Evolutionary conservation across 805 yeast genomes (phyloP).

Genomic region (Hanseniaspora nectarophila): DNA sequence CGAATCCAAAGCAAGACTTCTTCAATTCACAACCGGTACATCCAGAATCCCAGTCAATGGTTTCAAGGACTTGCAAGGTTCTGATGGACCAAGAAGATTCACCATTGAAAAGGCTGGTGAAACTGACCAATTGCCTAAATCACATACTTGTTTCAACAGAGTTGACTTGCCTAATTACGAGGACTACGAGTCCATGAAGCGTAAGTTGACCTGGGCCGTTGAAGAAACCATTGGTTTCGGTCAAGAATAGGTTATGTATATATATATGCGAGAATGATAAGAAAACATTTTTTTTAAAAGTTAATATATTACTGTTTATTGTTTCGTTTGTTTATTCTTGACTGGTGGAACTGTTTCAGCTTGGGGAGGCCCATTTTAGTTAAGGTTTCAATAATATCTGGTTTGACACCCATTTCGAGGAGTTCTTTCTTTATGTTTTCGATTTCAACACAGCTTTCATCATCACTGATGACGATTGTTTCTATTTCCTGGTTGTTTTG

Average conservation of each 20-base stretch:
- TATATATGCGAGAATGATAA: background rate
- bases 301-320: background rate
- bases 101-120: slow-evolving; percentile 98
- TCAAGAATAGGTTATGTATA: slow-evolving; percentile 51
- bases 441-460: slow-evolving; percentile 15
- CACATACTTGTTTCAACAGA: slow-evolving; percentile 97
- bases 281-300: background rate
- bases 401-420: background rate
- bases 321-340: background rate
- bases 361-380: background rate
- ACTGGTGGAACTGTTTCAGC: background rate
- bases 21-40: slow-evolving; percentile 98
- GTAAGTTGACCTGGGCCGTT: slow-evolving; percentile 87
- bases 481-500: slow-evolving; percentile 17
- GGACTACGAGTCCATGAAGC: slow-evolving; percentile 71
- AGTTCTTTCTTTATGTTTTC: background rate
- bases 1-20: slow-evolving; percentile 87
- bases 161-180: slow-evolving; percentile 93
- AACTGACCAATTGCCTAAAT: slow-evolving; percentile 80
- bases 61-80: slow-evolving; percentile 94
- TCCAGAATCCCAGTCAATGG: slow-evolving; percentile 98
- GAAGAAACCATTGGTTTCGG: slow-evolving; percentile 99
- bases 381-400: background rate
- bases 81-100: slow-evolving; percentile 98
- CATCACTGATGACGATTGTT: slow-evolving; percentile 17